These are phyloP conservation scores for Ploettnerulaceae sp. DNA, from an alignment of 2,329 filamentous ascomycete genomes.

Conservation along the genomic window DNA sequence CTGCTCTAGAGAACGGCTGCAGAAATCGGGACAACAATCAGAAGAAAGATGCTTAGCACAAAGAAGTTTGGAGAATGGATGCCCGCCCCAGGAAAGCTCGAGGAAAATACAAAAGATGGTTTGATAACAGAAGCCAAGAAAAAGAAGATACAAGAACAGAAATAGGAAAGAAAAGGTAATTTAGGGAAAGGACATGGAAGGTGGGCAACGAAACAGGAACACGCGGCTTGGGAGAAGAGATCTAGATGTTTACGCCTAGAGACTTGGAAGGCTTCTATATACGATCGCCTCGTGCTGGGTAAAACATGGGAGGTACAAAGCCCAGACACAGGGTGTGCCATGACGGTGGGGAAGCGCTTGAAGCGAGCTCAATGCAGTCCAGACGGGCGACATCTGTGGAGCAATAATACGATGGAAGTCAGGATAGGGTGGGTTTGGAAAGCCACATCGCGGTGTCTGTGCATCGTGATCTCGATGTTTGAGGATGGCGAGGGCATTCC, in stretches of 20 bases:
- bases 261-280: constrained; percentile 24
- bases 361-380: constrained; percentile 18
- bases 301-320: constrained; percentile 26
- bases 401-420: constrained; percentile 15
- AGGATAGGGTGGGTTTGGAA: constrained; percentile 7
- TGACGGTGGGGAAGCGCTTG: constrained; percentile 23
- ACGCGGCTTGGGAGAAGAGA: constrained; percentile 21
- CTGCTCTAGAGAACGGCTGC: constrained; percentile 13
- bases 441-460: constrained; percentile 24
- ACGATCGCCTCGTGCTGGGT: constrained; percentile 21
- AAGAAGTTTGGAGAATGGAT: constrained; percentile 23
- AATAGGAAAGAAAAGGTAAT: constrained; percentile 17
- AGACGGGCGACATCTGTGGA: constrained; percentile 14
- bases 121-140: no score
- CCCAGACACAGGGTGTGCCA: constrained; percentile 30
- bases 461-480: constrained; percentile 4
- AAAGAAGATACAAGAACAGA: constrained; percentile 17
- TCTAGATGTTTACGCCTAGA: constrained; percentile 26
- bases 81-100: constrained; percentile 23
- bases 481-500: not conserved
- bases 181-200: constrained; percentile 9
- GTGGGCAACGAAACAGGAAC: constrained; percentile 24
- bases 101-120: no score
- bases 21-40: constrained; percentile 8
- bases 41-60: constrained; percentile 27